phyloP scores from a whole-genome alignment of 1,284 basidiomycete species.

The Moniliophthora roreri region DNA sequence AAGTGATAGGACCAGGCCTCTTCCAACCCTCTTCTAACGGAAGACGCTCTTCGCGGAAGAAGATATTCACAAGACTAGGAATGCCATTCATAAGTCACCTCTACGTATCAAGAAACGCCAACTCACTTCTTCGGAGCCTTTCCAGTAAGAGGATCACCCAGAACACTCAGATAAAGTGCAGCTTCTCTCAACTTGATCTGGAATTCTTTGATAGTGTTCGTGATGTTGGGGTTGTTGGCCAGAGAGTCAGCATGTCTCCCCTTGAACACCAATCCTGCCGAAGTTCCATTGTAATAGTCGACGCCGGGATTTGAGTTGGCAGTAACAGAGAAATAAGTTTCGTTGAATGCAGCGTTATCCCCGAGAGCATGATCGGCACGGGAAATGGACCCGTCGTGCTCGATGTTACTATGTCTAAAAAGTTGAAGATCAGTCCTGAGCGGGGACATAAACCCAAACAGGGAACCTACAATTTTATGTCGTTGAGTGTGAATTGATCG shows the following conservation, averaged over 20 bases:
- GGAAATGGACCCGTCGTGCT: conserved; percentile 21
- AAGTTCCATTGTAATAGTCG: conserved; percentile 19
- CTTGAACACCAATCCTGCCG: conserved; percentile 15
- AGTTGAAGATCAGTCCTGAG: background rate
- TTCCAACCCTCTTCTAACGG: too few relatives aligned
- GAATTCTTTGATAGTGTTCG: conserved; percentile 19
- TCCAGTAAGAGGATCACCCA: conserved; percentile 18
- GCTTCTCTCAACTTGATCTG: conserved; percentile 13
- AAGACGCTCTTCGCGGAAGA: too few relatives aligned
- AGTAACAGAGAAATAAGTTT: conserved; percentile 16
- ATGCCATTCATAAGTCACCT: too few relatives aligned
- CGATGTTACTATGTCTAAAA: conserved; percentile 17
- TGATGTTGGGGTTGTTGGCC: conserved; percentile 15
- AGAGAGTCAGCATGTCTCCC: conserved; percentile 14
- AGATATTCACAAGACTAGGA: background rate
- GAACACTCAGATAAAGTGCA: conserved; percentile 19
- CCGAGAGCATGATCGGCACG: conserved; percentile 17
- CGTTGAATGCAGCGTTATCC: conserved; percentile 20
- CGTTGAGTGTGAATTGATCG: conserved; percentile 11
- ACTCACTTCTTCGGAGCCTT: conserved; percentile 20
- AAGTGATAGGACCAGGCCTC: too few relatives aligned
- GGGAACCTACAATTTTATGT: conserved; percentile 11
- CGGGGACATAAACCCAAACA: background rate
- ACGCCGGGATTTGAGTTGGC: conserved; percentile 20
- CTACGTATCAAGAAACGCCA: too few relatives aligned